phyloP scores from a whole-genome alignment of 1,284 basidiomycete genomes.

The Coriolopsis trogii region DNA sequence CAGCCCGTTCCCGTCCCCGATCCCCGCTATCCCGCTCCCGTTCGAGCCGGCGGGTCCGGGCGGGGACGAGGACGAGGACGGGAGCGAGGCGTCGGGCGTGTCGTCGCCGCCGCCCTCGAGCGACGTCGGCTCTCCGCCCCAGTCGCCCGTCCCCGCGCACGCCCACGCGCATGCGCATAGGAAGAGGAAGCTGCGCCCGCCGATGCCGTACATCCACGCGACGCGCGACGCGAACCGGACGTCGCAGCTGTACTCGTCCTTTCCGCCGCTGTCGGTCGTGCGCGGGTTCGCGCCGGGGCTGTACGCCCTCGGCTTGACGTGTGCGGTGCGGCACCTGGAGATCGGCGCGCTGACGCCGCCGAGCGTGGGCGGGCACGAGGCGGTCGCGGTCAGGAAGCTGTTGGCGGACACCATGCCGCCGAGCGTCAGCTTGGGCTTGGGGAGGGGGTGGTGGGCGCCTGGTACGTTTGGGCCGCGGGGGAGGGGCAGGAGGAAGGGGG shows the following conservation, averaged over 20 bases:
- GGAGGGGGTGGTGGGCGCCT: constrained; percentile 17
- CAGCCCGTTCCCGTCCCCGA: neutral
- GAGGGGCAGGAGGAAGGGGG: neutral
- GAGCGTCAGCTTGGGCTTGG: constrained; percentile 7
- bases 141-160: neutral
- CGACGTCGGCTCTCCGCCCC: neutral
- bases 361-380: constrained; percentile 9
- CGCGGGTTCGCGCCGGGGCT: constrained; percentile 19
- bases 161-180: neutral
- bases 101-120: too few relatives aligned
- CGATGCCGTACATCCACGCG: constrained; percentile 12
- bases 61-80: too few relatives aligned
- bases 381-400: constrained; percentile 5
- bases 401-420: constrained; percentile 13
- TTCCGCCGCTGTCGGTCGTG: constrained; percentile 14
- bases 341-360: constrained; percentile 13
- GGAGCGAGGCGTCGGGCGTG: too few relatives aligned
- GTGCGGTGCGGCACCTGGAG: constrained; percentile 9
- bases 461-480: too few relatives aligned
- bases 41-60: too few relatives aligned
- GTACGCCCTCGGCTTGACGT: constrained; percentile 18
- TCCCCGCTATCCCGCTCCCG: neutral
- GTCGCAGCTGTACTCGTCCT: constrained; percentile 18
- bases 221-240: constrained; percentile 18
- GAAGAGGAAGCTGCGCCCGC: neutral